Conservation (phyloP, 1,139 yeast species). For the Zhuliangozyma blackwelliae region DNA sequence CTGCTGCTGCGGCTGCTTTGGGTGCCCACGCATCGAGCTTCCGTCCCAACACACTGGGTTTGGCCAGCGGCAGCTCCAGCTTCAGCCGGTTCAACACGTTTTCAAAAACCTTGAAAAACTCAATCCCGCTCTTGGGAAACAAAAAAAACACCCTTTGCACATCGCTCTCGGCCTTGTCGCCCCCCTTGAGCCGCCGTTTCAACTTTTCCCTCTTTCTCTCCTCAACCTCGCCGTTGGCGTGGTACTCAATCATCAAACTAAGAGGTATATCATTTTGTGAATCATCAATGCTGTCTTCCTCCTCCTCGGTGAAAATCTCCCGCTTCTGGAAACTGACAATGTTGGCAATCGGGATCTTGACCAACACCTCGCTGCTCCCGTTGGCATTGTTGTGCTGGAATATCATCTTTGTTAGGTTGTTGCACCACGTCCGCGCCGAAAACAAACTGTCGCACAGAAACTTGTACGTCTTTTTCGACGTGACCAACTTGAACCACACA, state of each 20-base stretch:
- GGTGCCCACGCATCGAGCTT: background rate
- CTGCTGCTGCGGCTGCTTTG: background rate
- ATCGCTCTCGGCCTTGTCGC: background rate
- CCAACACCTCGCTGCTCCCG: conserved; percentile 65
- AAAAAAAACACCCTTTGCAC: conserved; percentile 66
- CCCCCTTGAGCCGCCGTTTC: conserved; percentile 6
- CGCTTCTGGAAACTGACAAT: conserved; percentile 55
- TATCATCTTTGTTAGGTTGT: conserved; percentile 66
- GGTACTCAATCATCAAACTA: conserved; percentile 20
- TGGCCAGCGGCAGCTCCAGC: too few relatives aligned
- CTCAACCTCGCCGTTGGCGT: conserved; percentile 5
- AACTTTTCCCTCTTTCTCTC: conserved; percentile 5
- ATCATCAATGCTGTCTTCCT: conserved; percentile 9
- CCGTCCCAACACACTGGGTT: too few relatives aligned
- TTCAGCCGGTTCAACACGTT: conserved; percentile 15
- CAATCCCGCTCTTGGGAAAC: conserved; percentile 45
- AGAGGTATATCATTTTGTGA: conserved; percentile 17
- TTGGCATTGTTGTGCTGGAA: conserved; percentile 62
- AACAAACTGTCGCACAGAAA: conserved; percentile 71
- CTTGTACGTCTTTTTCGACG: conserved; percentile 54
- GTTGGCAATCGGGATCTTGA: conserved; percentile 71
- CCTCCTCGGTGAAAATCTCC: conserved; percentile 15
- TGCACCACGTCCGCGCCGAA: conserved; percentile 79
- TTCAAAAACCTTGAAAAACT: conserved; percentile 21
- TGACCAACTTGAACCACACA: conserved; percentile 53